Conservation (phyloP, 202 grass and related monocot species). For the Panicum virgatum region DNA sequence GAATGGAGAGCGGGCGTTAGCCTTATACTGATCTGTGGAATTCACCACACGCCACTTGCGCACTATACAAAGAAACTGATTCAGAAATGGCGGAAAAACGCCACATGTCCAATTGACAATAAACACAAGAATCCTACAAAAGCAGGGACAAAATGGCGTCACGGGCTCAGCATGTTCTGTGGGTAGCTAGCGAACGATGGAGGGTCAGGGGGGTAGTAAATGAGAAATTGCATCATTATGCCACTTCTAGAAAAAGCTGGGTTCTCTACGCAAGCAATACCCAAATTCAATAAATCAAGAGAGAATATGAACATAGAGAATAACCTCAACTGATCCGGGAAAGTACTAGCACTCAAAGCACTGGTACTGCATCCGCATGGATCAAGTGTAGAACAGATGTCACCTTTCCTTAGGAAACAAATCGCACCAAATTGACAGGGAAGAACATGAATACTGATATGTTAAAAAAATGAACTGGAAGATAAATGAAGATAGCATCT, state of each 20-base stretch:
- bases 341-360: background rate
- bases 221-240: background rate
- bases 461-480: background rate
- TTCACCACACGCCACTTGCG: constrained; percentile 6
- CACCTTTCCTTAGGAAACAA: constrained; percentile 20
- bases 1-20: constrained; percentile 5
- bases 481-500: constrained; percentile 4
- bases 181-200: constrained; percentile 3
- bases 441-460: background rate
- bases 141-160: constrained; percentile 29
- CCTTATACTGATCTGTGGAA: constrained; percentile 12
- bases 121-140: constrained; percentile 29
- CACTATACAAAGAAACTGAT: constrained; percentile 37
- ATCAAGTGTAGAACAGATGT: constrained; percentile 23
- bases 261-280: background rate
- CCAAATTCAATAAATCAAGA: background rate
- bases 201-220: background rate
- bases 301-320: constrained; percentile 15
- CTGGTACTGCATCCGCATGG: constrained; percentile 16
- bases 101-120: constrained; percentile 14
- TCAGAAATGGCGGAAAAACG: constrained; percentile 20
- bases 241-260: constrained; percentile 18
- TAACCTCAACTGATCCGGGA: constrained; percentile 19
- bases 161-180: background rate
- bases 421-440: constrained; percentile 14